Conservation (phyloP, 176 grass and related monocot species). For the Aegilops longissima region DNA sequence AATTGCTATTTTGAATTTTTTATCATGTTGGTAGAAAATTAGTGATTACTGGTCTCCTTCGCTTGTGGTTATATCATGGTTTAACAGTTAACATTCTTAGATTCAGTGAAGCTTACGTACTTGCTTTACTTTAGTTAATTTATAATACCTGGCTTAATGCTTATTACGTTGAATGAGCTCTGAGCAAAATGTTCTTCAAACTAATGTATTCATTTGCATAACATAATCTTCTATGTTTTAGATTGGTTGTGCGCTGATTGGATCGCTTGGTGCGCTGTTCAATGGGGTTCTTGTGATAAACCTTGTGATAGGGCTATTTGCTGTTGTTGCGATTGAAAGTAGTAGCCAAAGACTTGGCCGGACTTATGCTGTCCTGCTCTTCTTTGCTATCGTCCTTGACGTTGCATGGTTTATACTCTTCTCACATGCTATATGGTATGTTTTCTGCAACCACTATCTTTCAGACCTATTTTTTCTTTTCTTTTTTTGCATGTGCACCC, state of each 20-base stretch:
- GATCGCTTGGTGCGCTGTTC: slow-evolving; percentile 87
- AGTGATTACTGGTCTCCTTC: neutral
- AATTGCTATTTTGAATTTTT: neutral
- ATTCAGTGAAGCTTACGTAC: neutral
- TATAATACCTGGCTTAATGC: slow-evolving; percentile 22
- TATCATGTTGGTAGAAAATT: slow-evolving; percentile 1
- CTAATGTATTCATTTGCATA: slow-evolving; percentile 13
- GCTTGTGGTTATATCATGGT: neutral
- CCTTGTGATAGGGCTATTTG: slow-evolving; percentile 93
- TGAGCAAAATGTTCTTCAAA: slow-evolving; percentile 12
- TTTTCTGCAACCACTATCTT: slow-evolving; percentile 3
- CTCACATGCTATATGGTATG: slow-evolving; percentile 92
- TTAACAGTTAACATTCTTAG: slow-evolving; percentile 10
- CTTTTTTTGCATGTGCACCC: neutral
- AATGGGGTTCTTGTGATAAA: slow-evolving; percentile 96
- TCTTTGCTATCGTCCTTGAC: slow-evolving; percentile 79
- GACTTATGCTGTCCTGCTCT: slow-evolving; percentile 87
- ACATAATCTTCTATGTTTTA: slow-evolving; percentile 17
- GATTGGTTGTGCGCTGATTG: slow-evolving; percentile 90
- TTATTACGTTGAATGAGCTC: neutral
- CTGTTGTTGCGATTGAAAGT: slow-evolving; percentile 89
- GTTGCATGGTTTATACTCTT: slow-evolving; percentile 96
- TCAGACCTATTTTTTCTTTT: slow-evolving; percentile 1
- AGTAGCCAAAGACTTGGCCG: slow-evolving; percentile 88
- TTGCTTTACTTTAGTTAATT: slow-evolving; percentile 22